A percentile compares a stretch with the other conserved stretches of the same genome.
Conservation (phyloP, 192 early-diverging fungal species). For the Coemansia sp. region DNA sequence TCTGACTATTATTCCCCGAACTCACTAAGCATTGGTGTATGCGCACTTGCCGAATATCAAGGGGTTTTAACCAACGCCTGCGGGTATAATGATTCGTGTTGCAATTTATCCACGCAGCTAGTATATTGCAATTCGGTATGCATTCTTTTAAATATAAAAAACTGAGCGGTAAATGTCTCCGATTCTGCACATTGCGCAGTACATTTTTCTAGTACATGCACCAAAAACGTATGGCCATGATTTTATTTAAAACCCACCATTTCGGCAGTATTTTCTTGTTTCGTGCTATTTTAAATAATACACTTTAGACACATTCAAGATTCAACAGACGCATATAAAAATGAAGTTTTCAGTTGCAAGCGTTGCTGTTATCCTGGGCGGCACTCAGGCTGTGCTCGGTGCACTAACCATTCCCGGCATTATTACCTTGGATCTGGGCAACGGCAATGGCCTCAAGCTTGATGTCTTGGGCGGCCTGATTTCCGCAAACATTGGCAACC, state of each 20-base stretch:
- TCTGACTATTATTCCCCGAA: conserved; percentile 13
- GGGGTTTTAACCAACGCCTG: background rate
- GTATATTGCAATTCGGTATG: conserved; percentile 5
- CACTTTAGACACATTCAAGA: too few species aligned
- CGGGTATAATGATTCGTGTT: background rate
- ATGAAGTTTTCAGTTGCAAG: conserved; percentile 17
- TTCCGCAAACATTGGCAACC: conserved; percentile 30
- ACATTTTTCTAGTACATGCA: background rate
- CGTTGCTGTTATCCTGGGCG: conserved; percentile 7
- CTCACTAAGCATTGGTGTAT: background rate
- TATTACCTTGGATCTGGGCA: conserved; percentile 25
- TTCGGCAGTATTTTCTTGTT: too few species aligned
- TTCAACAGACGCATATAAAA: background rate
- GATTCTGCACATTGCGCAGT: background rate
- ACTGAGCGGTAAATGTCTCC: background rate
- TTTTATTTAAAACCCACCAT: too few species aligned
- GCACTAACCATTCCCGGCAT: conserved; percentile 40
- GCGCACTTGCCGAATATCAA: background rate
- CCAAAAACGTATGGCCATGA: too few species aligned
- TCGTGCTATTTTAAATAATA: too few species aligned
- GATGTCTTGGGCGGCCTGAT: conserved; percentile 42
- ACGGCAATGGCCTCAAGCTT: conserved; percentile 20
- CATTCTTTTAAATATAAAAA: background rate
- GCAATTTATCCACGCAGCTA: background rate
- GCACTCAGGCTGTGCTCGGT: conserved; percentile 13